Evolutionary conservation across 352 stramenopile genomes (phyloP).

Genomic region (Thraustochytrium sp.): DNA sequence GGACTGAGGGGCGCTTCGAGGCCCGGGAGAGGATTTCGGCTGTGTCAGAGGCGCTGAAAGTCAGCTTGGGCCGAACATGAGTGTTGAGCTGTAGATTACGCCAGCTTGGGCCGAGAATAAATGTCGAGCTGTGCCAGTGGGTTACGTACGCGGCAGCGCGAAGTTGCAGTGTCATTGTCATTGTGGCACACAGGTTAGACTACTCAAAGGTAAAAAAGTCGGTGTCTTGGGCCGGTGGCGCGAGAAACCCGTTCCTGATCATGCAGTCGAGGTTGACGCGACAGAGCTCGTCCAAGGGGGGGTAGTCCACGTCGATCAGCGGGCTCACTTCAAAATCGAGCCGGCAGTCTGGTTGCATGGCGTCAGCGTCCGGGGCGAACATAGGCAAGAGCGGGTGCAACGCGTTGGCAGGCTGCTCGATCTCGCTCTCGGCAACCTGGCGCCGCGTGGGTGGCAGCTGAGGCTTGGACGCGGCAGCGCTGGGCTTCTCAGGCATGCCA

Average conservation of each 20-base stretch:
- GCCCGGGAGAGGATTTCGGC: too few relatives aligned
- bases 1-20: too few relatives aligned
- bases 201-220: conserved; percentile 35
- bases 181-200: neutral
- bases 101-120: too few relatives aligned
- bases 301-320: neutral
- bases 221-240: neutral
- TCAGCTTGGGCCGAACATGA: too few relatives aligned
- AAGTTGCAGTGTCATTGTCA: too few relatives aligned
- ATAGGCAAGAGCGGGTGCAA: neutral
- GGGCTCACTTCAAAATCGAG: neutral
- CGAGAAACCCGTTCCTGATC: neutral
- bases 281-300: neutral
- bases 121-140: too few relatives aligned
- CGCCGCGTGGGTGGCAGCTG: neutral
- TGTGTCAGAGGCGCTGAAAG: too few relatives aligned
- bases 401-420: neutral
- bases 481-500: neutral
- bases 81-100: too few relatives aligned
- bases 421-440: neutral
- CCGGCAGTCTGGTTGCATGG: neutral
- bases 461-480: neutral
- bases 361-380: neutral
- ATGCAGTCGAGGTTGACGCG: neutral
- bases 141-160: too few relatives aligned